phyloP scores from a whole-genome alignment of 2,329 filamentous ascomycete species.

The Aspergillus aculeatus region DNA sequence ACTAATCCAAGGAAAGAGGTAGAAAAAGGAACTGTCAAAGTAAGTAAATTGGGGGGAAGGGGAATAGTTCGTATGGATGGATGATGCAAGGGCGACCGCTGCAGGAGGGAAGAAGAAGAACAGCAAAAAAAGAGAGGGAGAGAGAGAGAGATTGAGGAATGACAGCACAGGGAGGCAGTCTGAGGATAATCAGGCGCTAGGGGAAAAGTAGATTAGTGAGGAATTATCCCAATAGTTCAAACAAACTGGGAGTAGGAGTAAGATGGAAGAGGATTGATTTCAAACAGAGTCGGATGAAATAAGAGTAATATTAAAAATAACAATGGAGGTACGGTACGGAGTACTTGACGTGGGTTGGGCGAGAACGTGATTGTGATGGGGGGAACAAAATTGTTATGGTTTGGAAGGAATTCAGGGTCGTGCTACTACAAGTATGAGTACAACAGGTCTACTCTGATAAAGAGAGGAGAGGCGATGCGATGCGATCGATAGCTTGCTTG shows the following conservation, averaged over 20 bases:
- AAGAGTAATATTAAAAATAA: too few relatives aligned
- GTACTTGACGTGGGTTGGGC: not conserved
- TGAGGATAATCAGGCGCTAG: not conserved
- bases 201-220: not conserved
- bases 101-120: slow-evolving; percentile 1
- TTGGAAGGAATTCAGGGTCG: not conserved
- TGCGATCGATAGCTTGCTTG: too few relatives aligned
- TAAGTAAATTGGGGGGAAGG: not conserved
- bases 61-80: slow-evolving; percentile 1
- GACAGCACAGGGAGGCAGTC: not conserved
- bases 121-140: not conserved
- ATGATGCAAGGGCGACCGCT: slow-evolving; percentile 21
- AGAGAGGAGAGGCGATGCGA: too few relatives aligned
- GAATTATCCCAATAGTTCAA: not conserved
- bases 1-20: slow-evolving; percentile 1
- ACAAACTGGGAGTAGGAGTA: not conserved
- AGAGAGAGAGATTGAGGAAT: not conserved
- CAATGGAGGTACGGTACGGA: too few relatives aligned
- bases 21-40: slow-evolving; percentile 3
- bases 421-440: not conserved
- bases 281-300: too few relatives aligned
- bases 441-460: too few relatives aligned
- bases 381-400: not conserved
- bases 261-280: not conserved
- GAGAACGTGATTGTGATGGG: not conserved